Evolutionary conservation across 2,329 filamentous ascomycete species (phyloP).

Genomic region (Escovopsis sp.): DNA sequence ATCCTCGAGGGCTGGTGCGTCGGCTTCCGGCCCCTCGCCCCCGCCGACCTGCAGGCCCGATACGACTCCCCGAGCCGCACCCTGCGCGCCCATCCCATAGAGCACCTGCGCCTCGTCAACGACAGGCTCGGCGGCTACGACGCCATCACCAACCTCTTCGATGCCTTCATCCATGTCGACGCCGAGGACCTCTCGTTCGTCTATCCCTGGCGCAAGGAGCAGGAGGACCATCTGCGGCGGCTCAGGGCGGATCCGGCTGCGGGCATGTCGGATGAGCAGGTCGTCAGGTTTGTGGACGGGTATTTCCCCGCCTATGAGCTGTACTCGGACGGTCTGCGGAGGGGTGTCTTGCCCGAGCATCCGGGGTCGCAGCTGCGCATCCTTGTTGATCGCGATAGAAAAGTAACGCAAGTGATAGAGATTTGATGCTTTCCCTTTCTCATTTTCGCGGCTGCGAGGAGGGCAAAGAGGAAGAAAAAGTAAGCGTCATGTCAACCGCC

Average conservation of each 20-base stretch:
- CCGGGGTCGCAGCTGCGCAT: conserved; percentile 44
- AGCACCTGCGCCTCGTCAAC: conserved; percentile 37
- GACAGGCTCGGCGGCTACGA: conserved; percentile 32
- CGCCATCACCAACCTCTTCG: conserved; percentile 31
- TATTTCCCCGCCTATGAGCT: conserved; percentile 63
- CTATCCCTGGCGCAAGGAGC: conserved; percentile 71
- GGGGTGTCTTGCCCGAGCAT: conserved; percentile 35
- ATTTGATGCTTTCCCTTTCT: conserved; percentile 6
- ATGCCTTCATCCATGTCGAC: conserved; percentile 46
- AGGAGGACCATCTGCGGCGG: conserved; percentile 56
- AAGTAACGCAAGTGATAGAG: conserved; percentile 39
- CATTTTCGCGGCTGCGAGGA: too few relatives aligned
- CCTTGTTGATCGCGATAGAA: conserved; percentile 44
- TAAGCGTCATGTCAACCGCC: too few relatives aligned
- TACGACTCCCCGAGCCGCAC: conserved; percentile 36
- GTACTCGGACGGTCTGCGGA: conserved; percentile 43
- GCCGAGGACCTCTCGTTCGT: conserved; percentile 61
- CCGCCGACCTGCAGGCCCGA: conserved; percentile 35
- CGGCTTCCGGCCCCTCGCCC: conserved; percentile 54
- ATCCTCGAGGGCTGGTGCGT: conserved; percentile 88
- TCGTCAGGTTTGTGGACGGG: conserved; percentile 55
- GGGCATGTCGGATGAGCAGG: conserved; percentile 73
- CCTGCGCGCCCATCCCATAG: conserved; percentile 31
- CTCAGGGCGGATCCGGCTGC: conserved; percentile 39
- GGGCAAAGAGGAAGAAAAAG: too few relatives aligned